Evolutionary conservation across 345 rosid genomes (phyloP), one percentile per base, ranked within the genome.

Genomic region (Crucihimalaya himalaica): DNA sequence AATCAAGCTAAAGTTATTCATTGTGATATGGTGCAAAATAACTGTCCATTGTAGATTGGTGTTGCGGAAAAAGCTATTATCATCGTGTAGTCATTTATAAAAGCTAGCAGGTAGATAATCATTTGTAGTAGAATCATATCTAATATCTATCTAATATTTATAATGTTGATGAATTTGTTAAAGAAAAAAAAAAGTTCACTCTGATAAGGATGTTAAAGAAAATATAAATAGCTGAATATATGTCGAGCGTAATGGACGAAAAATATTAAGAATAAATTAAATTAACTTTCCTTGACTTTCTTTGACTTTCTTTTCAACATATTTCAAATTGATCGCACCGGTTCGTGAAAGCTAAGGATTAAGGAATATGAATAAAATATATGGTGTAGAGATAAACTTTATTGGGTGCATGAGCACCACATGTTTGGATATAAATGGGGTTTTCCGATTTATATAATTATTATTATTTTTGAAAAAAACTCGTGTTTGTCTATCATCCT

Each of bases 341-440:
- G 63, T 42, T 53, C 14, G 63, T 68, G 31, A 67, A 66, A 25
- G n/a, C 15, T 20, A 15, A 11, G 35, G 71, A 67, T 11, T 20
- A 15, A 11, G 35, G 71, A 67, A 67, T 53, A n/a, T 52, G 61
- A 52, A 67, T 52, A 67, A 23, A 52, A 50, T 50, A 39, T 40
- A 67, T 67, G 63, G 63, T 40, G 73, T 40, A 8, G 42, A 40
- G 62, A 55, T 13, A 8, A 53, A 53, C 72, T 55, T 68, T 54
- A 21, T 68, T 55, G 37, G 53, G 53, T 68, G 72, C 72, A 54
- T 68, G 72, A 68, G 31, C 72, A 68, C 72, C 72, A 54, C 72
- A 68, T 68, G 63, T 68, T 55, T 18, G 62, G 39, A 55, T 40
- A 54, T 19, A 54, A 27, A 68, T 54, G 42, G 51, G 2, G n/a